Percentiles rank a stretch among this genome's conserved stretches.
phyloP scores from a whole-genome alignment of 2,329 filamentous ascomycete species.

The Madurella mycetomatis region DNA sequence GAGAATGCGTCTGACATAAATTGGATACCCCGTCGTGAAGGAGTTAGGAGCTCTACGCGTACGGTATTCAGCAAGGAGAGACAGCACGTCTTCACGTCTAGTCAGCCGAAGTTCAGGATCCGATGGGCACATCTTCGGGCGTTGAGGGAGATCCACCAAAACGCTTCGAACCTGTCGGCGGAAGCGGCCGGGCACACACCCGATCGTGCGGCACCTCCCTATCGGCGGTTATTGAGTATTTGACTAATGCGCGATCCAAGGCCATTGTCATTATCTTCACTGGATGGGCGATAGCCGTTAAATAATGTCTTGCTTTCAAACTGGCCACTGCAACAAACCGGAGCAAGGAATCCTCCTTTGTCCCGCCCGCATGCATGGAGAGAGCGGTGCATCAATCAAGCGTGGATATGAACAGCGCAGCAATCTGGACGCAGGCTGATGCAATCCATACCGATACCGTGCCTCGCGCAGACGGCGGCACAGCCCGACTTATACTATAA shows the following conservation, averaged over 20 bases:
- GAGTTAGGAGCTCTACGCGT: too few species aligned
- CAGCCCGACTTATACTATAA: constrained; percentile 4
- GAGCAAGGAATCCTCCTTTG: not conserved
- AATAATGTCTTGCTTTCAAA: not conserved
- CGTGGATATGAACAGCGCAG: constrained; percentile 5
- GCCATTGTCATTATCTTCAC: too few species aligned
- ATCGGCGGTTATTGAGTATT: too few species aligned
- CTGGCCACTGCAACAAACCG: not conserved
- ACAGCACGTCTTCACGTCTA: too few species aligned
- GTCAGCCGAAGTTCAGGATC: too few species aligned
- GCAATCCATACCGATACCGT: constrained; percentile 8
- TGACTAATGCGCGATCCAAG: not conserved
- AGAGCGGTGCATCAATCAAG: not conserved
- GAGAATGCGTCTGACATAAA: constrained; percentile 6
- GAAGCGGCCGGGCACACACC: too few species aligned
- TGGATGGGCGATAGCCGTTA: not conserved
- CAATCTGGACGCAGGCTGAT: constrained; percentile 15
- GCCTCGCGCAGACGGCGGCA: constrained; percentile 9
- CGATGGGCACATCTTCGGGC: too few species aligned
- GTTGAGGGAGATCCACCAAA: too few species aligned
- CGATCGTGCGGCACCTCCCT: too few species aligned
- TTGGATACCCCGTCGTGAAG: not conserved
- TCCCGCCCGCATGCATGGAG: not conserved
- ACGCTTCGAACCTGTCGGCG: too few species aligned
- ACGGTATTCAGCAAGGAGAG: too few species aligned